Conservation (phyloP, 1,284 basidiomycete genomes). For the Irpex sp. region DNA sequence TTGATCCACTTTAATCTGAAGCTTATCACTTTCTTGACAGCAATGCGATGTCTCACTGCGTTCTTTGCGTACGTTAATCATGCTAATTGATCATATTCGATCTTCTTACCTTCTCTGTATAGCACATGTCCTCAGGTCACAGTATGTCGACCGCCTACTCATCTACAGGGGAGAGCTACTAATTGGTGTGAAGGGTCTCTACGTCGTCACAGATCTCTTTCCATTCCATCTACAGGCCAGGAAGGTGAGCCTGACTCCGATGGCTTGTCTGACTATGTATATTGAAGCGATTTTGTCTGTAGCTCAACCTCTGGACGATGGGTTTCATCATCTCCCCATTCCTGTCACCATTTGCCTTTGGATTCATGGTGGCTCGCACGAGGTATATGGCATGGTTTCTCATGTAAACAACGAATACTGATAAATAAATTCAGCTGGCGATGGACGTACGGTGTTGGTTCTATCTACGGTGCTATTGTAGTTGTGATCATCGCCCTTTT, state of each 20-base stretch:
- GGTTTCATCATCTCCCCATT: conserved; percentile 68
- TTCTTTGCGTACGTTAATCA: conserved; percentile 55
- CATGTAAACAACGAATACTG: not conserved
- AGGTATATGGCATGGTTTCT: conserved; percentile 28
- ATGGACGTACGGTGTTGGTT: conserved; percentile 71
- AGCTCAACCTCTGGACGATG: conserved; percentile 72
- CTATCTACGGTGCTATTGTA: conserved; percentile 55
- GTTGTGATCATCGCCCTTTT: conserved; percentile 54
- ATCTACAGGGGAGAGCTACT: not conserved
- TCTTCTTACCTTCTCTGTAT: conserved; percentile 5
- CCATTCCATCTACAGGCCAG: conserved; percentile 76
- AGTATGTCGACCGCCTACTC: conserved; percentile 32
- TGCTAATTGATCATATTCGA: not conserved
- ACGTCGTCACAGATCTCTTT: conserved; percentile 64
- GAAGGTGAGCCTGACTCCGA: conserved; percentile 37
- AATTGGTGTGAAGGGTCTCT: conserved; percentile 46
- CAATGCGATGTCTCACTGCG: conserved; percentile 66
- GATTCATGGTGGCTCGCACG: conserved; percentile 61
- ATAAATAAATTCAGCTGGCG: conserved; percentile 45
- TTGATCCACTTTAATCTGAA: not conserved
- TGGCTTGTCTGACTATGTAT: not conserved
- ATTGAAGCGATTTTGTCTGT: not conserved
- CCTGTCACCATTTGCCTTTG: conserved; percentile 65
- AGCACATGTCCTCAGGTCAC: conserved; percentile 70
- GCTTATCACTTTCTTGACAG: conserved; percentile 26